Conservation (phyloP, 2,329 filamentous ascomycete species). For the Sporothrix schenckii region DNA sequence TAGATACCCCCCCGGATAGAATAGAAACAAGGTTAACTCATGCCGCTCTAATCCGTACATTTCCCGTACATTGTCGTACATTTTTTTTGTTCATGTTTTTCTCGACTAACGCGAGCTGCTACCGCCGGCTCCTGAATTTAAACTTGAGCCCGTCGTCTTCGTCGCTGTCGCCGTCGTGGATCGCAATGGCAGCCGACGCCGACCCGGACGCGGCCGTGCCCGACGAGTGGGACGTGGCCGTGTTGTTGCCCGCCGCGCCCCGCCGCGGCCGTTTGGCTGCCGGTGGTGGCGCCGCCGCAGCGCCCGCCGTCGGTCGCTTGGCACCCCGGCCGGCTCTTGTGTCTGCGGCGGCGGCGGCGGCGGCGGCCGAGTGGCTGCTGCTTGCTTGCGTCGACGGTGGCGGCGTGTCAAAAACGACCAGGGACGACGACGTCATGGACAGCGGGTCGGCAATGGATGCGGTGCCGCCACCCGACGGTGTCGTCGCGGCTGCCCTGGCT, state of each 20-base stretch:
- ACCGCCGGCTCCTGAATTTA: constrained; percentile 57
- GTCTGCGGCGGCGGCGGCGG: constrained; percentile 33
- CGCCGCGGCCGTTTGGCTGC: constrained; percentile 30
- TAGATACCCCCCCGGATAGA: constrained; percentile 20
- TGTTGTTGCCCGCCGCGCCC: background rate
- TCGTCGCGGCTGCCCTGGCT: constrained; percentile 32
- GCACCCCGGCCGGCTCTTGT: constrained; percentile 44
- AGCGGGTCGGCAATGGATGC: background rate
- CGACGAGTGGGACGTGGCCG: background rate
- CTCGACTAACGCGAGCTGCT: background rate
- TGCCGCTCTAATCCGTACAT: background rate
- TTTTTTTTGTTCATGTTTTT: background rate
- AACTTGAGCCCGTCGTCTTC: constrained; percentile 62
- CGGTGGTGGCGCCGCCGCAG: constrained; percentile 26
- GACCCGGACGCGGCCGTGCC: constrained; percentile 1
- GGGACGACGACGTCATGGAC: constrained; percentile 22
- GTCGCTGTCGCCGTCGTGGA: constrained; percentile 37
- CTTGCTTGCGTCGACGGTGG: constrained; percentile 39
- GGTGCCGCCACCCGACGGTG: background rate
- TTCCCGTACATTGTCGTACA: background rate
- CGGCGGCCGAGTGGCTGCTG: constrained; percentile 36
- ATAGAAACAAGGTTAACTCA: background rate
- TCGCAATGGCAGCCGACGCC: constrained; percentile 14
- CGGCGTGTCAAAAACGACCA: constrained; percentile 34
- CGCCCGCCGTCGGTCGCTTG: constrained; percentile 37